These are phyloP conservation scores for Epithemia pelagica DNA, from an alignment of 108 stramenopile species.

Conservation along the genomic window DNA sequence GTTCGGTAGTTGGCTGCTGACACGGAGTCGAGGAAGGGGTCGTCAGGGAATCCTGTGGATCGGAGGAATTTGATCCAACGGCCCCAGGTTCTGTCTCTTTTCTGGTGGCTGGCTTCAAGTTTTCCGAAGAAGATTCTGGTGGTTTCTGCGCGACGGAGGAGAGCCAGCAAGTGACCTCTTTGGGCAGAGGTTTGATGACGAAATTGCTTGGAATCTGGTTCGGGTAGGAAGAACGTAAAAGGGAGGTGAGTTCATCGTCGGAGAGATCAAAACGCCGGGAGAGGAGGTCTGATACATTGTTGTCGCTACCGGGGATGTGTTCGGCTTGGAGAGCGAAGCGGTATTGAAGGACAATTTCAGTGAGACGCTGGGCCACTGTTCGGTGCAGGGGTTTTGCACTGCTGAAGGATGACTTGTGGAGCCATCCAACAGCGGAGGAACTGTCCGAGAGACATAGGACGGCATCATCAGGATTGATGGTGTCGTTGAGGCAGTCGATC, in stretches of 20 bases:
- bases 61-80: neutral
- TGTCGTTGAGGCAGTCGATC: neutral
- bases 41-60: neutral
- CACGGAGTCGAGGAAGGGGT: conserved; percentile 4
- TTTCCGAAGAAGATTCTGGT: neutral
- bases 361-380: neutral
- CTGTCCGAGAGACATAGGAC: neutral
- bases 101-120: neutral
- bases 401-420: neutral
- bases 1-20: neutral
- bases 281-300: neutral
- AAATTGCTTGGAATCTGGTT: neutral
- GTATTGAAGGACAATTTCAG: neutral
- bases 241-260: neutral
- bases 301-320: neutral
- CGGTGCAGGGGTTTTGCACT: neutral
- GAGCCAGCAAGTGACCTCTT: neutral
- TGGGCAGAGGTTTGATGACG: neutral
- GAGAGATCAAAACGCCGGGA: neutral
- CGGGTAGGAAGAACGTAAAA: neutral
- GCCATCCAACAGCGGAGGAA: neutral
- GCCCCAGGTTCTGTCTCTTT: neutral
- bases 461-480: neutral
- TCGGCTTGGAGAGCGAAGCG: neutral
- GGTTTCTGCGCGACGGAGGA: neutral